Conservation (phyloP, 2,329 filamentous ascomycete genomes). For the Aspergillus awamori region DNA sequence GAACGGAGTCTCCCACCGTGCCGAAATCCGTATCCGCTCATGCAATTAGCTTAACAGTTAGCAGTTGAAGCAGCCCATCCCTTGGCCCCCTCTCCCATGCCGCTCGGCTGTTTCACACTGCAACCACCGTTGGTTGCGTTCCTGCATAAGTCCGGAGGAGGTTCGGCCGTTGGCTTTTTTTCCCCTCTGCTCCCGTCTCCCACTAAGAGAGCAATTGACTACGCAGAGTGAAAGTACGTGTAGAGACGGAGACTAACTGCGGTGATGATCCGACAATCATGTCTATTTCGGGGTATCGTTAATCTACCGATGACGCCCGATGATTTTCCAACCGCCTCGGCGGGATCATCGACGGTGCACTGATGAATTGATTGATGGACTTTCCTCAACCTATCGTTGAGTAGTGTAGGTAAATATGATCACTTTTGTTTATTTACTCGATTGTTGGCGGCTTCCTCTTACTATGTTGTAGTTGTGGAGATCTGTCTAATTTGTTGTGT, state of each 20-base stretch:
- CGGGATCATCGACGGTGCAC: neutral
- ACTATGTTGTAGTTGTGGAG: no score
- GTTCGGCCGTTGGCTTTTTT: conserved; percentile 13
- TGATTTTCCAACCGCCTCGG: conserved; percentile 7
- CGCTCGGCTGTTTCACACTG: conserved; percentile 20
- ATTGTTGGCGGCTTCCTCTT: no score
- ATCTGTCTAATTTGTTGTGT: no score
- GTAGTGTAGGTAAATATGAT: no score
- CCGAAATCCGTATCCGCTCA: neutral
- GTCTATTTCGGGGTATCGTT: conserved; percentile 2
- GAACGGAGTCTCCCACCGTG: no score
- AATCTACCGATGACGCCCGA: conserved; percentile 6
- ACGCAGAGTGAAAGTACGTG: neutral
- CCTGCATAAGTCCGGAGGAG: conserved; percentile 11
- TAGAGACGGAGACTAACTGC: neutral
- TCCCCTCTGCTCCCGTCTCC: neutral
- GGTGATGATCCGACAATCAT: conserved; percentile 2
- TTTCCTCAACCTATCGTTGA: neutral
- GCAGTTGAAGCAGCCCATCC: neutral
- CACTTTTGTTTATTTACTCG: no score
- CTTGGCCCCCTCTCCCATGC: conserved; percentile 2
- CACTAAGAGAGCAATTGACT: neutral
- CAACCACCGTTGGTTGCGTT: conserved; percentile 15
- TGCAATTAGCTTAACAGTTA: neutral
- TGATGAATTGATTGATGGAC: neutral